Evolutionary conservation across 495 filamentous ascomycete genomes (phyloP).

Genomic region (Beverwykella pulmonaria): DNA sequence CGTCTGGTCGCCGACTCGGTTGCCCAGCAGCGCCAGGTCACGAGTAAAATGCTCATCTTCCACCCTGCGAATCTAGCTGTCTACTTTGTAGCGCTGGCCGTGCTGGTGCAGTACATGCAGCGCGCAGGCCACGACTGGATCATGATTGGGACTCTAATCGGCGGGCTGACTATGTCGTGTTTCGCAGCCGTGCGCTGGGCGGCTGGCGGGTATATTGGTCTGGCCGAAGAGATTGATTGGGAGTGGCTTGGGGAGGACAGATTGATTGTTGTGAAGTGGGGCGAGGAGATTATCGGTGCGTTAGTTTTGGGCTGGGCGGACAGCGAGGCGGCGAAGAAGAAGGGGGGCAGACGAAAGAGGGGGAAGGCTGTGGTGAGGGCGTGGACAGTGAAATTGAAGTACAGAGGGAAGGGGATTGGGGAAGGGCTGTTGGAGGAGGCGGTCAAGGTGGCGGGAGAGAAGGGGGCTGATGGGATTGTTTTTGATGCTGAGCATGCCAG

Average conservation of each 20-base stretch:
- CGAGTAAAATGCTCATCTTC: constrained; percentile 56
- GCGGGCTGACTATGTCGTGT: constrained; percentile 52
- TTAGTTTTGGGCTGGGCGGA: constrained; percentile 53
- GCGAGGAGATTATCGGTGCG: constrained; percentile 60
- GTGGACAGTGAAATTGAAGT: constrained; percentile 71
- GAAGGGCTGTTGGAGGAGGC: constrained; percentile 67
- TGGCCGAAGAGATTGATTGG: constrained; percentile 58
- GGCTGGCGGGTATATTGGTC: constrained; percentile 53
- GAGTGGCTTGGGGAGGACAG: constrained; percentile 52
- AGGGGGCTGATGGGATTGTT: constrained; percentile 60
- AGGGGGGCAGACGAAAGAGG: constrained; percentile 39
- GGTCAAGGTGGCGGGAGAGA: constrained; percentile 59
- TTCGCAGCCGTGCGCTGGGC: constrained; percentile 49
- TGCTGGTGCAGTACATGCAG: constrained; percentile 46
- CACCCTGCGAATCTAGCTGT: constrained; percentile 53
- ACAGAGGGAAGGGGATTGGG: constrained; percentile 70
- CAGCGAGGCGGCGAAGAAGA: constrained; percentile 50
- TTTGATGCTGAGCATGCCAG: constrained; percentile 71
- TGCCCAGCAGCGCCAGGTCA: constrained; percentile 63
- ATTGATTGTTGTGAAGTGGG: constrained; percentile 59
- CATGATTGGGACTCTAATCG: constrained; percentile 48
- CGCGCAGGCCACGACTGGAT: constrained; percentile 39
- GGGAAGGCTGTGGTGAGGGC: constrained; percentile 61
- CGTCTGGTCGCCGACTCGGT: constrained; percentile 68
- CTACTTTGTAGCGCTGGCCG: constrained; percentile 45